Conservation (phyloP, 495 filamentous ascomycete species). For the Aspergillus incahuasiensis region DNA sequence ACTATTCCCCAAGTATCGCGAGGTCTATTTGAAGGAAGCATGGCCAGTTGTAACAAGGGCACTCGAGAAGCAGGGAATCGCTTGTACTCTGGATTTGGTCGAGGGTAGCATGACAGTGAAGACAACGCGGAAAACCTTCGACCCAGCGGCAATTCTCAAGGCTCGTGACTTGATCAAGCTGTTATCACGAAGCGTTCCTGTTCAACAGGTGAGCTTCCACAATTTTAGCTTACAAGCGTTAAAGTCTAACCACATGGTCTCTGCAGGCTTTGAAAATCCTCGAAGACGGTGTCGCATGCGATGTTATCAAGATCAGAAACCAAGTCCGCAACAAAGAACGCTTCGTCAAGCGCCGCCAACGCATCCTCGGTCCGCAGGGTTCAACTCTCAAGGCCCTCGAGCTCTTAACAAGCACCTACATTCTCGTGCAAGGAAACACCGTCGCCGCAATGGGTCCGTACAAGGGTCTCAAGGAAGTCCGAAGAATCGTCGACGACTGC, state of each 20-base stretch:
- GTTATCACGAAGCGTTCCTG: conserved; percentile 85
- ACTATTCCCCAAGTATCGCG: conserved; percentile 96
- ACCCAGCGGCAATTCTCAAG: conserved; percentile 91
- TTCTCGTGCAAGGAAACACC: conserved; percentile 96
- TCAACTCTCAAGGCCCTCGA: conserved; percentile 91
- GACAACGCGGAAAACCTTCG: conserved; percentile 91
- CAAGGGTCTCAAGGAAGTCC: conserved; percentile 90
- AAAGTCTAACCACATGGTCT: neutral
- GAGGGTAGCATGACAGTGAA: conserved; percentile 95
- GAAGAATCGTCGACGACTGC: conserved; percentile 86
- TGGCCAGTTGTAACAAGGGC: conserved; percentile 81
- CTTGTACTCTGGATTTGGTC: conserved; percentile 86
- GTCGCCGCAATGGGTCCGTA: conserved; percentile 86
- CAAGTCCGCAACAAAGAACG: conserved; percentile 92
- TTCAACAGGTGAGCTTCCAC: conserved; percentile 56
- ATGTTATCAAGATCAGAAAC: conserved; percentile 91
- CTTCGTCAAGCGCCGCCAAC: conserved; percentile 92
- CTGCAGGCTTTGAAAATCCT: conserved; percentile 78
- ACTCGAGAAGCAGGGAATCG: conserved; percentile 76
- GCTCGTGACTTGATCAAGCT: conserved; percentile 92
- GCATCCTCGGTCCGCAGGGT: conserved; percentile 81
- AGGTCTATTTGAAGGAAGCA: conserved; percentile 85
- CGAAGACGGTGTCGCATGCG: conserved; percentile 81
- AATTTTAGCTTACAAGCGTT: neutral
- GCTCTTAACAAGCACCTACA: conserved; percentile 88